Evolutionary conservation across 441 rosid species (phyloP), one percentile per base, ranked within the genome.

Genomic region (Erodium moschatum): DNA sequence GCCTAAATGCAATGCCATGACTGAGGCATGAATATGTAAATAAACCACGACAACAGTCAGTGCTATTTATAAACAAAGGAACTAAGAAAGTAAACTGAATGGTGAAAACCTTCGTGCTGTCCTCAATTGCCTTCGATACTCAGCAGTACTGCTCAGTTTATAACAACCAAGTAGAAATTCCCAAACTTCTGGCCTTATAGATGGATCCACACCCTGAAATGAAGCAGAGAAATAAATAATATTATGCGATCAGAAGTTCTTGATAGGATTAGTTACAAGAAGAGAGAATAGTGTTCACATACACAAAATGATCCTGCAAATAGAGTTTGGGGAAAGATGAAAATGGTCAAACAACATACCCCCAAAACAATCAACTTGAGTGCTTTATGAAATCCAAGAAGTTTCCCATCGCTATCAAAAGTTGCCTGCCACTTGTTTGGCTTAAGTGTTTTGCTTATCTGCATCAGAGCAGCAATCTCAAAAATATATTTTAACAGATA

Each of bases 131-230:
- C 76, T 77, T 60, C 98, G 84, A 71, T 81, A 70, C 76, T 92
- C 97, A 38, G 94, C 82, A 63, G 97, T 92, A 78, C 96, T 90
- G 72, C 85, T 84, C 78, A 86, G 74, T 67, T 84, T 78, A 83
- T 94, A 94, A 81, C 97, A 91, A 27, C 99, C 97, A 73, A 94
- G 97, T 58, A 94, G 81, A 86, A 91, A 94, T 75, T 94, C 99
- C 99, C 99, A 94, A 78, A 94, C 97, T 75, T 89, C 96, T 75
- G 97, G 80, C 75, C 99, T 83, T 72, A 91, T 87, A 52, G 97
- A 86, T 78, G 94, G 97, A 83, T 94, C 94, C 58, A 91, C 85
- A 60, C 97, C 97, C 99, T 94, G 72, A 12, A 67, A 81, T 74
- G 64, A 40, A 79, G 76, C 67, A 86, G 71, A 75, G 31, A 70